phyloP scores from a whole-genome alignment of 2,329 filamentous ascomycete species.

The Calonectria hongkongensis region DNA sequence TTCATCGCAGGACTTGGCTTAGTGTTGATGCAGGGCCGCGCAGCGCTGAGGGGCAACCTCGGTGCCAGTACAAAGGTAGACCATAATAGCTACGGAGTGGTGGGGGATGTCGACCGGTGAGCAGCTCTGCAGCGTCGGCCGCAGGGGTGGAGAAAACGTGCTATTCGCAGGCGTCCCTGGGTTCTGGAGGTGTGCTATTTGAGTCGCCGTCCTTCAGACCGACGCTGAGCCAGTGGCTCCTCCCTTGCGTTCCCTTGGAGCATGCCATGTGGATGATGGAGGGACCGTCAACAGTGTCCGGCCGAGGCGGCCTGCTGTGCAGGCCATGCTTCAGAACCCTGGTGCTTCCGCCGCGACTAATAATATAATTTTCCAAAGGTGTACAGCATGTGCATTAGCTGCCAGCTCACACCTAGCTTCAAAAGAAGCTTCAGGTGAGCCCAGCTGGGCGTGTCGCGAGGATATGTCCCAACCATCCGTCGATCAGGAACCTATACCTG shows the following conservation, averaged over 20 bases:
- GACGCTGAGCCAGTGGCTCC: constrained; percentile 16
- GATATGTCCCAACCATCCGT: constrained; percentile 7
- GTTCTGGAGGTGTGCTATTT: constrained; percentile 6
- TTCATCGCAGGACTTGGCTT: constrained; percentile 31
- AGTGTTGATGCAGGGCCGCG: constrained; percentile 36
- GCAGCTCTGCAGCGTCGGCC: constrained; percentile 48
- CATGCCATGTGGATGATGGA: constrained; percentile 30
- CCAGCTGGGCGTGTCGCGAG: constrained; percentile 1
- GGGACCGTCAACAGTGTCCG: constrained; percentile 21
- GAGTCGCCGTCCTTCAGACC: constrained; percentile 45
- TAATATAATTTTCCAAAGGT: neutral
- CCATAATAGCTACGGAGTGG: constrained; percentile 4
- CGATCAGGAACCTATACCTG: neutral
- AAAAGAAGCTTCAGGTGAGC: constrained; percentile 12
- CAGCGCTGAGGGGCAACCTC: constrained; percentile 25
- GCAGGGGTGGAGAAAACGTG: constrained; percentile 48
- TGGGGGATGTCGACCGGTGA: constrained; percentile 49
- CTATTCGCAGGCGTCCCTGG: constrained; percentile 27
- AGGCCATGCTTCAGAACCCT: neutral
- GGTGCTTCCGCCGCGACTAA: constrained; percentile 9
- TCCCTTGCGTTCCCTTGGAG: constrained; percentile 16
- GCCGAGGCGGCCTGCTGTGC: neutral
- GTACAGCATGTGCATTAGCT: constrained; percentile 5
- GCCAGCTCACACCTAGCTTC: constrained; percentile 17
- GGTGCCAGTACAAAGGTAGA: constrained; percentile 11